Conservation (phyloP, 208 protist species). For the Trypanosoma melophagium region DNA sequence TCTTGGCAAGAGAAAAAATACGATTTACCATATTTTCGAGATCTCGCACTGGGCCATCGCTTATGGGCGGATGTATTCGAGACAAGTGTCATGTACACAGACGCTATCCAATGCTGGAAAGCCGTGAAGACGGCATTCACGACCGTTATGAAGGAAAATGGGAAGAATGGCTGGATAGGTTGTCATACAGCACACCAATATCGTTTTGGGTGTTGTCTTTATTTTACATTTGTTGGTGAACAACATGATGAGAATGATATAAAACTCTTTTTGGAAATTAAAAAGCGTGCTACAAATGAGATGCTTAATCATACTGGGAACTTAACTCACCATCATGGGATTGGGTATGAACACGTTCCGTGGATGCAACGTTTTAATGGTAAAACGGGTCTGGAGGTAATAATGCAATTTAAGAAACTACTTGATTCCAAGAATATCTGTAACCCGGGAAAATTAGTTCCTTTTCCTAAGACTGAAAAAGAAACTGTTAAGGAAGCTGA, state of each 20-base stretch:
- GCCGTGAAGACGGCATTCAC: slow-evolving; percentile 88
- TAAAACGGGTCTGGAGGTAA: slow-evolving; percentile 56
- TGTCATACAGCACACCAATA: slow-evolving; percentile 93
- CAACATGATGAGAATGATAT: slow-evolving; percentile 89
- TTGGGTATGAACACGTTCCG: slow-evolving; percentile 93
- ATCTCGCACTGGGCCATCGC: slow-evolving; percentile 79
- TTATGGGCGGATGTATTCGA: slow-evolving; percentile 93
- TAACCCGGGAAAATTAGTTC: slow-evolving; percentile 91
- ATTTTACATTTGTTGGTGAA: slow-evolving; percentile 89
- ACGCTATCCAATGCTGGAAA: slow-evolving; percentile 87
- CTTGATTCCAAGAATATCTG: slow-evolving; percentile 90
- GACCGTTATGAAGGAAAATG: slow-evolving; percentile 77
- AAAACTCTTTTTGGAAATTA: slow-evolving; percentile 87
- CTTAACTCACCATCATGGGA: slow-evolving; percentile 90
- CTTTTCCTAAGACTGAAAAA: slow-evolving; percentile 35
- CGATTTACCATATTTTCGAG: slow-evolving; percentile 90
- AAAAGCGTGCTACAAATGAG: slow-evolving; percentile 82
- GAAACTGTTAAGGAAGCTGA: slow-evolving; percentile 42
- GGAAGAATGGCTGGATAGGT: slow-evolving; percentile 84
- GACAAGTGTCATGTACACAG: slow-evolving; percentile 85
- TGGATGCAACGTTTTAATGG: slow-evolving; percentile 90
- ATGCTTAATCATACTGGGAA: slow-evolving; percentile 86
- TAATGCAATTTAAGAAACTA: slow-evolving; percentile 75
- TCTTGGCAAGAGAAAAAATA: slow-evolving; percentile 94
- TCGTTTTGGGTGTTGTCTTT: slow-evolving; percentile 90